A percentile compares a stretch with the other conserved stretches of the same genome.
These are phyloP conservation scores for Tulasnella calospora DNA, from an alignment of 768 basidiomycete species.

Conservation along the genomic window DNA sequence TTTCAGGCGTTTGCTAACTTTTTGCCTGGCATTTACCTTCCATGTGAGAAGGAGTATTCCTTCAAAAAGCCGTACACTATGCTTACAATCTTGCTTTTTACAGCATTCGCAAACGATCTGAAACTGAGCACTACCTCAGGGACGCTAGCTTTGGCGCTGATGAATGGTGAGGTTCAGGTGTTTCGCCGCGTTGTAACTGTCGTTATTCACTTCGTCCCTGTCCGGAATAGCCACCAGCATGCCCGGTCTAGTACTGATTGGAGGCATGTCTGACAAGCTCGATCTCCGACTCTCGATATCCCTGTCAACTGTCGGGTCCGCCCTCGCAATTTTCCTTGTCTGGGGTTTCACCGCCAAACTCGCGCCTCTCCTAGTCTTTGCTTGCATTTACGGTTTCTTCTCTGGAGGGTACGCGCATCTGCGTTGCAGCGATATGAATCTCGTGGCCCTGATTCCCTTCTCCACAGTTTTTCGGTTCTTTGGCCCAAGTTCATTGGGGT, in stretches of 20 bases:
- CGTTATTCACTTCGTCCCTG: neutral
- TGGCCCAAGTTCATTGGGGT: conserved; percentile 26
- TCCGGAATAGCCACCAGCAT: conserved; percentile 8
- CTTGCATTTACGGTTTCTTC: conserved; percentile 24
- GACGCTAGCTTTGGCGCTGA: conserved; percentile 18
- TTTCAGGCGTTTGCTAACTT: conserved; percentile 24
- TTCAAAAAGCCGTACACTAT: neutral
- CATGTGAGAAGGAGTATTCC: neutral
- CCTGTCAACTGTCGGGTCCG: conserved; percentile 18
- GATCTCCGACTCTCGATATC: conserved; percentile 18
- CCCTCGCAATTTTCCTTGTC: conserved; percentile 19
- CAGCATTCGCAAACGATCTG: conserved; percentile 22
- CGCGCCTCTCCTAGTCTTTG: conserved; percentile 18
- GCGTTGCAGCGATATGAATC: neutral
- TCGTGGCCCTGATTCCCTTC: neutral
- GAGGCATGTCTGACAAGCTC: conserved; percentile 20
- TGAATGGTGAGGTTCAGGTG: conserved; percentile 14
- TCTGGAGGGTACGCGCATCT: conserved; percentile 8
- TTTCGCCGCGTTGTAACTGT: neutral
- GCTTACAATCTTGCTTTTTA: neutral
- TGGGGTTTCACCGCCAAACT: conserved; percentile 21
- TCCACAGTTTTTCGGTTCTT: conserved; percentile 20
- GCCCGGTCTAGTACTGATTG: conserved; percentile 22
- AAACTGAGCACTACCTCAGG: conserved; percentile 24
- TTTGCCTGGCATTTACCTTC: conserved; percentile 23